phyloP scores from a whole-genome alignment of 176 grass and related monocot genomes.

The Alloteropsis semialata region DNA sequence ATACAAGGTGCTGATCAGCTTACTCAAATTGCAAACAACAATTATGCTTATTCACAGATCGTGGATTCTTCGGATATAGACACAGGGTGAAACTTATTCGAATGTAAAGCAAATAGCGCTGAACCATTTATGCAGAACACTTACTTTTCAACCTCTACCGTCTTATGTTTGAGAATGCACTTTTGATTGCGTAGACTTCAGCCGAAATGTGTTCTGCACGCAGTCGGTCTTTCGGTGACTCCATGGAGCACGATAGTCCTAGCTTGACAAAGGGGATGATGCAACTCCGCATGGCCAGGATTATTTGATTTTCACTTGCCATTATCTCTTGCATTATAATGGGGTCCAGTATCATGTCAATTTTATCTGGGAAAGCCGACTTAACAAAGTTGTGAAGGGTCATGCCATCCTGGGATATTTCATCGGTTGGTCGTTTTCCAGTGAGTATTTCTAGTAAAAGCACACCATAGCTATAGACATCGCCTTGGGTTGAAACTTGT shows the following conservation, averaged over 20 bases:
- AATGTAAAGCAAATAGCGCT: neutral
- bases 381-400: neutral
- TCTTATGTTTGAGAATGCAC: neutral
- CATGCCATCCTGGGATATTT: too few relatives aligned
- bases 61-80: neutral
- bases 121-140: neutral
- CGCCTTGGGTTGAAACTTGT: neutral
- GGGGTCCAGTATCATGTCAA: neutral
- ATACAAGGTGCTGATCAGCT: neutral
- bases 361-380: neutral
- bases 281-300: neutral
- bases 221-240: slow-evolving; percentile 11
- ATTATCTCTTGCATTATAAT: neutral
- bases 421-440: too few relatives aligned
- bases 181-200: slow-evolving; percentile 5
- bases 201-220: neutral
- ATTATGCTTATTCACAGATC: neutral
- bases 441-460: too few relatives aligned
- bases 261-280: slow-evolving; percentile 9
- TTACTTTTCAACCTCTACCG: neutral
- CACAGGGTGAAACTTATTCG: neutral
- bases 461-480: neutral
- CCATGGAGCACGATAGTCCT: slow-evolving; percentile 24
- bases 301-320: neutral
- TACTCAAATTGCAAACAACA: neutral